These are phyloP conservation scores for Coniochaeta prunicola DNA, from an alignment of 2,329 filamentous ascomycete genomes.

Conservation along the genomic window DNA sequence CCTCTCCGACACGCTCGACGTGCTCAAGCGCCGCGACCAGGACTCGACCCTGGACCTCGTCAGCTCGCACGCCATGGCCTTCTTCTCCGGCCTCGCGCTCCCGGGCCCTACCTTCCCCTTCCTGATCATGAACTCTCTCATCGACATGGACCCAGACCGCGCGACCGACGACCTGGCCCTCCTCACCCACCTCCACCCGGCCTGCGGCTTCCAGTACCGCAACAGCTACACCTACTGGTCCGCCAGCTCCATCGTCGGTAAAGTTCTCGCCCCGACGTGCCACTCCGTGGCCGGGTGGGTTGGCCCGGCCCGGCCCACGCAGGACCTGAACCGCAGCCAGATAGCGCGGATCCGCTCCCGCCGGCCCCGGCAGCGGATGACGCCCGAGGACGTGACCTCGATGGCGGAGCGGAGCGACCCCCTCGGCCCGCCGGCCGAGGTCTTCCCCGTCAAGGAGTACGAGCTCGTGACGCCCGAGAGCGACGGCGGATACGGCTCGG, in stretches of 20 bases:
- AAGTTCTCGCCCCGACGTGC: constrained; percentile 67
- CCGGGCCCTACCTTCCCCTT: constrained; percentile 65
- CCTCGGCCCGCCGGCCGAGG: constrained; percentile 54
- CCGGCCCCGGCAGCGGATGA: constrained; percentile 43
- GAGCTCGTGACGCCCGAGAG: constrained; percentile 49
- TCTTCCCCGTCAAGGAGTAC: constrained; percentile 63
- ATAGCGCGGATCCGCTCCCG: constrained; percentile 62
- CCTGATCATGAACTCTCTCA: constrained; percentile 70
- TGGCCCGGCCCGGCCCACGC: constrained; percentile 61
- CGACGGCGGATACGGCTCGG: constrained; percentile 35
- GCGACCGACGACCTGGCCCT: constrained; percentile 58
- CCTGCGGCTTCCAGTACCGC: constrained; percentile 70
- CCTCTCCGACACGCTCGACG: constrained; percentile 54
- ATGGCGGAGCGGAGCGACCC: constrained; percentile 64
- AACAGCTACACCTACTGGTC: constrained; percentile 72
- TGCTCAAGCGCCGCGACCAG: constrained; percentile 51
- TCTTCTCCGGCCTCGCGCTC: constrained; percentile 67
- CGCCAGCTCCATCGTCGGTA: constrained; percentile 63
- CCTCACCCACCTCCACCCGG: constrained; percentile 60
- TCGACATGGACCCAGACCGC: constrained; percentile 65
- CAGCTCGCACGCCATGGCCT: constrained; percentile 68
- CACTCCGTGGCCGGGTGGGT: constrained; percentile 67
- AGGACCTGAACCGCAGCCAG: constrained; percentile 60
- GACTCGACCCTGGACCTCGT: constrained; percentile 51
- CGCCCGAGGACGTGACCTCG: constrained; percentile 51